These are phyloP conservation scores for Cajanus cajan DNA, from an alignment of 306 rosid species.

Conservation along the genomic window DNA sequence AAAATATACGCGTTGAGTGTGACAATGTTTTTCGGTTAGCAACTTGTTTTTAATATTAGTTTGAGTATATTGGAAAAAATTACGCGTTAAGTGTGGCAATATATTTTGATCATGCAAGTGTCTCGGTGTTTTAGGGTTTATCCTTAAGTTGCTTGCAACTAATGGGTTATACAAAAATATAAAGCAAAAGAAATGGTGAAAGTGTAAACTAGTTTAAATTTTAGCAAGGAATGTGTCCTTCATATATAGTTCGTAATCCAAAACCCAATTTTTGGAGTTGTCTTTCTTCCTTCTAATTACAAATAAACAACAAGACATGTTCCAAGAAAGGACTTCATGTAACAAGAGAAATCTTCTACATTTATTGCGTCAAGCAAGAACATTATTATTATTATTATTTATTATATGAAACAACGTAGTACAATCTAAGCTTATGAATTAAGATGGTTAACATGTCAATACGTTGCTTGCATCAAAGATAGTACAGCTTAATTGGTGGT, in stretches of 20 bases:
- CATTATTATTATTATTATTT: background rate
- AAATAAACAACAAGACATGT: slow-evolving; percentile 9
- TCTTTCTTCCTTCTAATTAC: background rate
- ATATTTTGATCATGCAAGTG: background rate
- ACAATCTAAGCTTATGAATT: background rate
- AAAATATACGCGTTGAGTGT: no score
- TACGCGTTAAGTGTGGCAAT: background rate
- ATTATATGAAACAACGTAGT: slow-evolving; percentile 2
- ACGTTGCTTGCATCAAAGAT: slow-evolving; percentile 26
- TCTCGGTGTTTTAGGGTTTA: background rate
- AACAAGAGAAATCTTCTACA: background rate
- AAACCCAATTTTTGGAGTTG: background rate
- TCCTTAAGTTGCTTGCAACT: background rate
- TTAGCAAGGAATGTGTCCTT: background rate
- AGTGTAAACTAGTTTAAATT: background rate
- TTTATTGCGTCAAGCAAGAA: slow-evolving; percentile 29
- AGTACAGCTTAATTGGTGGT: slow-evolving; percentile 29
- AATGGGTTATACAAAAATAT: slow-evolving; percentile 5
- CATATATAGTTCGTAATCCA: background rate
- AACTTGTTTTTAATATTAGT: background rate
- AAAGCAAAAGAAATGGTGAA: background rate
- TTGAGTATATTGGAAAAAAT: background rate
- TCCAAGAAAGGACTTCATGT: background rate
- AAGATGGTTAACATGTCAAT: slow-evolving; percentile 13
- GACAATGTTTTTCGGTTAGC: background rate